Conservation (phyloP, 179 eudicot genomes). For the Carnegiea gigantea region DNA sequence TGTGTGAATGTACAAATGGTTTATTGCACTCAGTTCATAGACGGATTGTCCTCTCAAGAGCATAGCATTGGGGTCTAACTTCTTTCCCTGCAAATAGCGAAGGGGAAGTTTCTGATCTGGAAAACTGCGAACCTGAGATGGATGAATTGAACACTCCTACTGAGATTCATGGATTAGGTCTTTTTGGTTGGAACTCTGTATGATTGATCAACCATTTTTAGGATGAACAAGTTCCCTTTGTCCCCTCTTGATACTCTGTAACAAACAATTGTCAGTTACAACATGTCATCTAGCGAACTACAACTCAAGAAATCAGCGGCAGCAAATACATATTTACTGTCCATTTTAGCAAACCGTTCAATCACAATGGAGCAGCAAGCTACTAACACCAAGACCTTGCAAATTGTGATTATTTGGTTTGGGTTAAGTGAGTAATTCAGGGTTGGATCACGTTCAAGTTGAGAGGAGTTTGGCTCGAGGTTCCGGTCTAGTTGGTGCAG, state of each 20-base stretch:
- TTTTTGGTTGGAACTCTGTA: conserved; percentile 48
- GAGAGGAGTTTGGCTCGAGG: too few species aligned
- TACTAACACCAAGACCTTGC: too few species aligned
- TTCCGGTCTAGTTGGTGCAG: too few species aligned
- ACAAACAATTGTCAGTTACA: not conserved
- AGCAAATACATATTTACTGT: too few species aligned
- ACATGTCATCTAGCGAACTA: too few species aligned
- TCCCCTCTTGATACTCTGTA: conserved; percentile 80
- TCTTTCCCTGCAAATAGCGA: not conserved
- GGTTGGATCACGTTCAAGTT: too few species aligned
- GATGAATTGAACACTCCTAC: too few species aligned
- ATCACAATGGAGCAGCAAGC: too few species aligned
- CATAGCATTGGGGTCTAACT: not conserved
- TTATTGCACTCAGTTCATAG: not conserved
- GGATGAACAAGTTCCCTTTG: conserved; percentile 71
- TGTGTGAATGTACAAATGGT: not conserved
- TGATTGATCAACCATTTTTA: conserved; percentile 62
- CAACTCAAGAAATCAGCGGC: too few species aligned
- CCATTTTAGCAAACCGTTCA: too few species aligned
- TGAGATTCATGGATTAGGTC: not conserved
- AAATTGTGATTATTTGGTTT: too few species aligned
- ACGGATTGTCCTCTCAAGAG: not conserved
- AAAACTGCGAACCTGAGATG: not conserved
- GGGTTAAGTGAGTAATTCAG: too few species aligned
- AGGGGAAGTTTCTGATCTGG: not conserved